Conservation (phyloP, 1,284 basidiomycete genomes). For the Pseudozyma sp. region DNA sequence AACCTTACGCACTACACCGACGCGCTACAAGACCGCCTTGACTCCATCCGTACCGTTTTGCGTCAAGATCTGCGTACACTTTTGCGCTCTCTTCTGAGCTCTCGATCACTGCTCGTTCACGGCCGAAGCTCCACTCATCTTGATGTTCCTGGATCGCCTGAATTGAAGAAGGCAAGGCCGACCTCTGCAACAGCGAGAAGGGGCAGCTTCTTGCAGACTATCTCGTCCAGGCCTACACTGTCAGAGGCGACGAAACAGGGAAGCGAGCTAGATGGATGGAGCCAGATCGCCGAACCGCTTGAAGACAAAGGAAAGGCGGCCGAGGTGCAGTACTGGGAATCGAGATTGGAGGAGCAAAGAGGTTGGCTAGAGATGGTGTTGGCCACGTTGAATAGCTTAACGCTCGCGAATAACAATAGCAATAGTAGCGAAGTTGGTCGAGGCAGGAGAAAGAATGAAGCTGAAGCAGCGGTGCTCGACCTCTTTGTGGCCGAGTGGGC, state of each 20-base stretch:
- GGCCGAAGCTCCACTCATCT: conserved; percentile 8
- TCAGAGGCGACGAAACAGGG: conserved; percentile 5
- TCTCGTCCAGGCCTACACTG: not conserved
- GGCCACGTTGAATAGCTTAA: conserved; percentile 24
- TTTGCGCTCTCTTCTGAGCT: conserved; percentile 74
- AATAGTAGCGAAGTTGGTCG: not conserved
- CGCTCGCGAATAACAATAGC: not conserved
- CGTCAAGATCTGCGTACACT: conserved; percentile 85
- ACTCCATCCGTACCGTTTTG: conserved; percentile 81
- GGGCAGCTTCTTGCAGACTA: conserved; percentile 30
- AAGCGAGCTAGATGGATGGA: conserved; percentile 41
- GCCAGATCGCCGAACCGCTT: conserved; percentile 75
- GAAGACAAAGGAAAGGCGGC: conserved; percentile 76
- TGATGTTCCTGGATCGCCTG: conserved; percentile 19
- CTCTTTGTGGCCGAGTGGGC: conserved; percentile 41
- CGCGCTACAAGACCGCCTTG: conserved; percentile 83
- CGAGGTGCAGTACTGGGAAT: conserved; percentile 35
- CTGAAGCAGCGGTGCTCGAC: conserved; percentile 48
- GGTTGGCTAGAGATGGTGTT: conserved; percentile 48
- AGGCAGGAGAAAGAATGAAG: conserved; percentile 37
- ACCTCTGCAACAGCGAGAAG: conserved; percentile 9
- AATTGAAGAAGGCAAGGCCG: conserved; percentile 17
- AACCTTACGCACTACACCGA: conserved; percentile 79
- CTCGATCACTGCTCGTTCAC: conserved; percentile 37
- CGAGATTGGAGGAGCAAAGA: conserved; percentile 42